phyloP scores from a whole-genome alignment of 371 early-diverging fungal genomes.

The Astathelohania contejeani region DNA sequence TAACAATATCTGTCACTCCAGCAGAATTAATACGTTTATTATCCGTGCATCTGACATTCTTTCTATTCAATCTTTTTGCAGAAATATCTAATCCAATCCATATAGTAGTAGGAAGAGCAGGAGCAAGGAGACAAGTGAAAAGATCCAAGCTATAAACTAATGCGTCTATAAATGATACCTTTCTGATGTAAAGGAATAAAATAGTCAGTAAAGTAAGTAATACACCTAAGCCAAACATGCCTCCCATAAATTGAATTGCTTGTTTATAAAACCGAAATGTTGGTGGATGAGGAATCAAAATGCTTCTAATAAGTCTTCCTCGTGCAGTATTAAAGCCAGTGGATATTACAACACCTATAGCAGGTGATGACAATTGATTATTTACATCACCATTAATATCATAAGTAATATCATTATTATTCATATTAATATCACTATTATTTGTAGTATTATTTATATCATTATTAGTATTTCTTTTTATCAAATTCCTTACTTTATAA shows the following conservation, averaged over 20 bases:
- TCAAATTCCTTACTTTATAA: not conserved
- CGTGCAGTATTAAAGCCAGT: conserved; percentile 91
- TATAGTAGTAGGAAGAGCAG: conserved; percentile 74
- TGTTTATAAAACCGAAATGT: conserved; percentile 81
- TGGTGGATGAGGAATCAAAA: conserved; percentile 78
- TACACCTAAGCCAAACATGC: conserved; percentile 5
- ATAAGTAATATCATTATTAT: too few relatives aligned
- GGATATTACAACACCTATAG: conserved; percentile 65
- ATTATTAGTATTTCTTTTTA: too few relatives aligned
- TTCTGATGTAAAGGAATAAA: conserved; percentile 8
- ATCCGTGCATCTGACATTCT: conserved; percentile 75
- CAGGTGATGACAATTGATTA: conserved; percentile 1
- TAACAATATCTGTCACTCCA: conserved; percentile 78
- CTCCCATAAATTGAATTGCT: conserved; percentile 74
- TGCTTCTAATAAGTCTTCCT: conserved; percentile 75
- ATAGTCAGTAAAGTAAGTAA: conserved; percentile 52
- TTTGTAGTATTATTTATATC: too few relatives aligned
- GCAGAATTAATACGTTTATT: conserved; percentile 80
- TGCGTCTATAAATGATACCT: not conserved
- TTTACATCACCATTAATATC: not conserved
- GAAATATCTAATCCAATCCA: conserved; percentile 84
- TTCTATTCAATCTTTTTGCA: conserved; percentile 61
- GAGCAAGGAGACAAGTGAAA: conserved; percentile 62
- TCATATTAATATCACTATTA: too few relatives aligned
- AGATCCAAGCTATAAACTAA: conserved; percentile 69